Percentiles rank a stretch among this genome's conserved stretches.
Evolutionary conservation across 1,139 yeast species (phyloP).

Genomic region (Blastobotrys proliferans): DNA sequence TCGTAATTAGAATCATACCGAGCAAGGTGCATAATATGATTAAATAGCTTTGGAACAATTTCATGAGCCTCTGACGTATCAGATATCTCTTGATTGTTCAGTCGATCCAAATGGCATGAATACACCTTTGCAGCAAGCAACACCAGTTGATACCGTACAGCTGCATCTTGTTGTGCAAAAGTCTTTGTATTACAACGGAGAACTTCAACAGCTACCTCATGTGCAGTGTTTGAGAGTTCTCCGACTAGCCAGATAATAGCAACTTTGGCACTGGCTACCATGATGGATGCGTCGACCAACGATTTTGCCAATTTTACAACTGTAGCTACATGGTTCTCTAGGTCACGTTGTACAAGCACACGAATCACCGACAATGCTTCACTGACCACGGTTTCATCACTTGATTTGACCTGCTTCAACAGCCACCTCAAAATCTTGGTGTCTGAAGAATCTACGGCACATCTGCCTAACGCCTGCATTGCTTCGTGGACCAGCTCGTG

Average conservation of each 20-base stretch:
- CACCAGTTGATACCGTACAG: slow-evolving; percentile 67
- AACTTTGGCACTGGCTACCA: slow-evolving; percentile 54
- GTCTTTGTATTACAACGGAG: slow-evolving; percentile 54
- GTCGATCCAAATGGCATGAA: slow-evolving; percentile 47
- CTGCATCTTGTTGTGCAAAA: slow-evolving; percentile 54
- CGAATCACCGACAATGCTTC: slow-evolving; percentile 69
- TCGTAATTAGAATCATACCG: slow-evolving; percentile 75
- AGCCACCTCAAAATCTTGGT: slow-evolving; percentile 42
- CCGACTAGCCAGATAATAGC: slow-evolving; percentile 91
- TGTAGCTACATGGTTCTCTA: slow-evolving; percentile 41
- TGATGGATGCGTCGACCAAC: slow-evolving; percentile 22
- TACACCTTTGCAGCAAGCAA: slow-evolving; percentile 70
- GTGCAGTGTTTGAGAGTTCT: slow-evolving; percentile 52
- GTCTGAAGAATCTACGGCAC: slow-evolving; percentile 42
- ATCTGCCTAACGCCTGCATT: slow-evolving; percentile 53
- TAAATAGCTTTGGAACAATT: slow-evolving; percentile 53
- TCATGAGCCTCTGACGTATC: slow-evolving; percentile 32
- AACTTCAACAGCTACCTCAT: slow-evolving; percentile 69
- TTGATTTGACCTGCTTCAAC: slow-evolving; percentile 38
- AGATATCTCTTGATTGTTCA: slow-evolving; percentile 17
- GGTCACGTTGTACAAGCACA: slow-evolving; percentile 63
- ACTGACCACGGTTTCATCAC: slow-evolving; percentile 39
- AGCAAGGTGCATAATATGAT: slow-evolving; percentile 57
- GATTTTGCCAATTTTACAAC: slow-evolving; percentile 41
- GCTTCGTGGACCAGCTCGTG: slow-evolving; percentile 43